Conservation (phyloP, 495 filamentous ascomycete species). For the Xylaria sp. region DNA sequence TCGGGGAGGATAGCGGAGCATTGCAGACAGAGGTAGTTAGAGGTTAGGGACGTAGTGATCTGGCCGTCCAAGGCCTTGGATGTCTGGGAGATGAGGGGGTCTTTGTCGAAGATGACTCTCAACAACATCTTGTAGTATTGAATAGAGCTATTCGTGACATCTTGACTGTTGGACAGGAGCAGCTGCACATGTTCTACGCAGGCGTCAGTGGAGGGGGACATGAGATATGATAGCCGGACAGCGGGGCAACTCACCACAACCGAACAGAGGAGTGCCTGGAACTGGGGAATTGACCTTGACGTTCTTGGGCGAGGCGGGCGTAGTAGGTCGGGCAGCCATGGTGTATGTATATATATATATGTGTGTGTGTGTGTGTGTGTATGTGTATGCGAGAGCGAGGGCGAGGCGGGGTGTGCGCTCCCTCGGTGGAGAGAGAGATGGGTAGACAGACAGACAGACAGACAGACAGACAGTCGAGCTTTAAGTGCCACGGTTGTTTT, state of each 20-base stretch:
- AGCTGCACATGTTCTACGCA: conserved; percentile 59
- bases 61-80: conserved; percentile 53
- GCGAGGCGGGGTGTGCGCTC: background rate
- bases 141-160: conserved; percentile 57
- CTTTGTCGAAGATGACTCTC: conserved; percentile 57
- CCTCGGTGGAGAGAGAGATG: background rate
- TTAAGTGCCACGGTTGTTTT: background rate
- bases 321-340: conserved; percentile 55
- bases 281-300: conserved; percentile 58
- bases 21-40: conserved; percentile 75
- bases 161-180: conserved; percentile 56
- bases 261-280: conserved; percentile 59
- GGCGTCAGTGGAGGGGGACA: conserved; percentile 31
- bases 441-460: background rate
- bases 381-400: too few species aligned
- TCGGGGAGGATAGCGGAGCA: conserved; percentile 66
- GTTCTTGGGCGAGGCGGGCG: conserved; percentile 61
- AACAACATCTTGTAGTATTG: conserved; percentile 62
- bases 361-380: too few species aligned
- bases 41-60: conserved; percentile 57
- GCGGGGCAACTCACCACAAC: conserved; percentile 55
- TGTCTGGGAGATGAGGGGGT: conserved; percentile 56
- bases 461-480: background rate
- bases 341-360: conserved; percentile 15
- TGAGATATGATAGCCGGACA: background rate